Percentiles rank a stretch among this genome's conserved stretches.
Evolutionary conservation across 306 rosid species (phyloP).

Genomic region (Corylus americana): DNA sequence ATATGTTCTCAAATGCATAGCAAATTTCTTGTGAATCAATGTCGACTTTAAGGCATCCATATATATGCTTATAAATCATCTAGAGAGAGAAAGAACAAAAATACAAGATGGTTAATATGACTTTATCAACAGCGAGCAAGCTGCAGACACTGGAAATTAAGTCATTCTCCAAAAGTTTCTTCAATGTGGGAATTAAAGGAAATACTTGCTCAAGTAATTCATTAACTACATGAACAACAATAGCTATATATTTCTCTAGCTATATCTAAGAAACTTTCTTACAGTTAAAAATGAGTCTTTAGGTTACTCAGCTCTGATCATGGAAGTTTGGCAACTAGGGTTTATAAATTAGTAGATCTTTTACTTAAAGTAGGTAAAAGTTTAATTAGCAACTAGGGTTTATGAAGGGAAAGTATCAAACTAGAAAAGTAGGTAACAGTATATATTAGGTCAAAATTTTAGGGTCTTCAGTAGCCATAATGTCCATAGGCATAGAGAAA

Average conservation of each 20-base stretch:
- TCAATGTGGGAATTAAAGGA: neutral
- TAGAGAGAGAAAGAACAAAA: neutral
- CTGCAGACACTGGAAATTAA: neutral
- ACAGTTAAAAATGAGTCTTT: neutral
- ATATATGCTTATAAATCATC: neutral
- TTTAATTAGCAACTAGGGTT: neutral
- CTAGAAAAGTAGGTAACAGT: constrained; percentile 9
- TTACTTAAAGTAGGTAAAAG: neutral
- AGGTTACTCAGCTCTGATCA: neutral
- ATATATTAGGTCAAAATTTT: constrained; percentile 35
- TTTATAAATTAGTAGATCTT: constrained; percentile 21
- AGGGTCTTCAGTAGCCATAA: constrained; percentile 26
- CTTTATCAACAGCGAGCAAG: neutral
- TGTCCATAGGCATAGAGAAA: constrained; percentile 20
- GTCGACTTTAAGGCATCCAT: neutral
- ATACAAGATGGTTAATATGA: neutral
- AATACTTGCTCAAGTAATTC: neutral
- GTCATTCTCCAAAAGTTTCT: neutral
- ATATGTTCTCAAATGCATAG: neutral
- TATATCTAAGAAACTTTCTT: neutral
- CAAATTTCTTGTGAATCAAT: neutral
- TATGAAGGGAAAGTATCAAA: constrained; percentile 21
- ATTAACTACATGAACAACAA: neutral
- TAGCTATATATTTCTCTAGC: neutral
- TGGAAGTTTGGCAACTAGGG: neutral